Evolutionary conservation across 164 flowering plant species (phyloP).

Genomic region (Aristolochia contorta): DNA sequence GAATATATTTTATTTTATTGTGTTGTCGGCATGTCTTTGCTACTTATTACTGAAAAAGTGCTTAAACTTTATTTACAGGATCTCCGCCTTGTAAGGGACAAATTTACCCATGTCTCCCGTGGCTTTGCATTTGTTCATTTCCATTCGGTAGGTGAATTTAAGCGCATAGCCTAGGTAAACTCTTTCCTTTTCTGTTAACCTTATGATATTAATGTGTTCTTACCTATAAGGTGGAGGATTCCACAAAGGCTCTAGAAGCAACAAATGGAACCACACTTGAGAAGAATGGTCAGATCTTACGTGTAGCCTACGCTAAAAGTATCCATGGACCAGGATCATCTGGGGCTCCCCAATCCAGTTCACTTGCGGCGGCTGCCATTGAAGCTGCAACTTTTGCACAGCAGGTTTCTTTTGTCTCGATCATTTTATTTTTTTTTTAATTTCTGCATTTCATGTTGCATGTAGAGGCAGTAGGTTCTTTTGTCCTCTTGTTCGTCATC

Average conservation of each 20-base stretch:
- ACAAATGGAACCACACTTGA: constrained; percentile 94
- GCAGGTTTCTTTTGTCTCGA: constrained; percentile 41
- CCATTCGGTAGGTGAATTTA: constrained; percentile 45
- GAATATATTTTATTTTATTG: not conserved
- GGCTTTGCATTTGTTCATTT: constrained; percentile 99
- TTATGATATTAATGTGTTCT: too few relatives aligned
- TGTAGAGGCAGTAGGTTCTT: too few relatives aligned
- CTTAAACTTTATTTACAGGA: constrained; percentile 45
- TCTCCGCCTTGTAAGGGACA: constrained; percentile 97
- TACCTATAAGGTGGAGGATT: constrained; percentile 70
- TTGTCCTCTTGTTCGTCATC: too few relatives aligned
- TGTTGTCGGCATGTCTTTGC: not conserved
- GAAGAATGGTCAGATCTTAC: constrained; percentile 87
- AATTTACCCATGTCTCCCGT: constrained; percentile 95
- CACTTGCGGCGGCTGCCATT: constrained; percentile 99
- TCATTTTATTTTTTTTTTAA: too few relatives aligned
- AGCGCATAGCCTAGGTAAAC: too few relatives aligned
- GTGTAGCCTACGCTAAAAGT: constrained; percentile 98
- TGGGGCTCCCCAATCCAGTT: constrained; percentile 76
- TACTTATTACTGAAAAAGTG: not conserved
- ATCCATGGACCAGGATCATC: constrained; percentile 70
- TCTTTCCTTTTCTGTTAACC: too few relatives aligned
- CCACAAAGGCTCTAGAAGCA: constrained; percentile 88
- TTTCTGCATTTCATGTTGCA: too few relatives aligned
- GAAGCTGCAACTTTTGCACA: constrained; percentile 98